phyloP scores from a whole-genome alignment of 176 grass and related monocot genomes.

The Avena insularis region DNA sequence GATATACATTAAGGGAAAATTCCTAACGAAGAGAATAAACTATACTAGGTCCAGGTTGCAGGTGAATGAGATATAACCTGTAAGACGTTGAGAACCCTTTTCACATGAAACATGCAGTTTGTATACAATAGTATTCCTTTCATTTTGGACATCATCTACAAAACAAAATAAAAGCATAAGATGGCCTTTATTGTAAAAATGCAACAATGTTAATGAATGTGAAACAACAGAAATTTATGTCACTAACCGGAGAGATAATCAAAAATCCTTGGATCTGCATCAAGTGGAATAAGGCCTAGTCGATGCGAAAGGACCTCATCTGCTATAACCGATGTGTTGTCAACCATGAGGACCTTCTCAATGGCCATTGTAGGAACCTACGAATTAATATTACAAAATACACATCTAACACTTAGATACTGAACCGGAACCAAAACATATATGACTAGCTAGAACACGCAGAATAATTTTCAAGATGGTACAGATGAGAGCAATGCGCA shows the following conservation, averaged over 20 bases:
- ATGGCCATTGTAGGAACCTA: slow-evolving; percentile 97
- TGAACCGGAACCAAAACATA: slow-evolving; percentile 9
- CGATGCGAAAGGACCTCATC: slow-evolving; percentile 93
- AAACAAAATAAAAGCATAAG: slow-evolving; percentile 37
- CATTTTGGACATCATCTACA: slow-evolving; percentile 85
- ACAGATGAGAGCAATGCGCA: slow-evolving; percentile 20
- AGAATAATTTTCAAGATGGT: neutral
- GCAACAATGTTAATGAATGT: slow-evolving; percentile 9
- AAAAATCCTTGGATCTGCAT: slow-evolving; percentile 90
- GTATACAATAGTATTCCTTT: slow-evolving; percentile 92
- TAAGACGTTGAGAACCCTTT: slow-evolving; percentile 61
- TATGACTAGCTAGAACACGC: slow-evolving; percentile 23
- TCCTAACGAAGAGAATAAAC: neutral
- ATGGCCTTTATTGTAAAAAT: slow-evolving; percentile 21
- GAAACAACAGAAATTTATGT: slow-evolving; percentile 28
- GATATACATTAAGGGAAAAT: slow-evolving; percentile 12
- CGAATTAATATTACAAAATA: neutral
- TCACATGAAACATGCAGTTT: slow-evolving; percentile 77
- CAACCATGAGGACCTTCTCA: slow-evolving; percentile 84
- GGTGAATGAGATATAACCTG: slow-evolving; percentile 65
- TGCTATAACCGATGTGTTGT: slow-evolving; percentile 91
- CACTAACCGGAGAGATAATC: slow-evolving; percentile 76
- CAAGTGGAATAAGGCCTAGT: slow-evolving; percentile 85
- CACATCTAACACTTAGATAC: neutral
- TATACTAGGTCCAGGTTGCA: neutral